Conservation (phyloP, 2,329 filamentous ascomycete species). For the Thelonectria olida region DNA sequence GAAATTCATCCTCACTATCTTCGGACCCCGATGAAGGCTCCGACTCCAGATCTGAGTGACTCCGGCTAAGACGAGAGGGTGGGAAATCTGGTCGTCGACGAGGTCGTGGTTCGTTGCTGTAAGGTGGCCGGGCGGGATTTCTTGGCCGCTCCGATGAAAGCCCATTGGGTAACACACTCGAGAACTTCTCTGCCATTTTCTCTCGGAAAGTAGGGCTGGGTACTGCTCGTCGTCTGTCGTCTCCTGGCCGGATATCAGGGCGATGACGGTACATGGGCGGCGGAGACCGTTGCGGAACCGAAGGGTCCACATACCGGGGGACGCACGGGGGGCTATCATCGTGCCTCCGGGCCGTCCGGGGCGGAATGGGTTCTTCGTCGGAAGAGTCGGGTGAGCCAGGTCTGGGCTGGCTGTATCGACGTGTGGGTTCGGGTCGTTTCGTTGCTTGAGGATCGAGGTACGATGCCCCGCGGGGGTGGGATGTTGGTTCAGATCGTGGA, state of each 20-base stretch:
- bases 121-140: conserved; percentile 46
- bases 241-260: conserved; percentile 47
- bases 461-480: conserved; percentile 39
- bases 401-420: conserved; percentile 61
- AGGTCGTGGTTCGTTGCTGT: conserved; percentile 43
- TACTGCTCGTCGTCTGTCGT: conserved; percentile 47
- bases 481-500: conserved; percentile 41
- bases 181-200: conserved; percentile 56
- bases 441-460: conserved; percentile 47
- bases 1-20: conserved; percentile 44
- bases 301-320: conserved; percentile 3
- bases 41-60: conserved; percentile 53
- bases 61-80: conserved; percentile 51
- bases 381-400: conserved; percentile 53
- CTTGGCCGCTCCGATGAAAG: conserved; percentile 48
- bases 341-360: conserved; percentile 39
- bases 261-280: conserved; percentile 45
- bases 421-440: conserved; percentile 43
- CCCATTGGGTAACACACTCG: conserved; percentile 53
- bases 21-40: conserved; percentile 47
- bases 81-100: conserved; percentile 53
- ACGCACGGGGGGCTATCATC: conserved; percentile 37
- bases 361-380: conserved; percentile 49
- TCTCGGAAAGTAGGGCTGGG: conserved; percentile 53
- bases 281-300: conserved; percentile 39